Evolutionary conservation across 1,284 basidiomycete genomes (phyloP).

Genomic region (Fomitopsis palustris): DNA sequence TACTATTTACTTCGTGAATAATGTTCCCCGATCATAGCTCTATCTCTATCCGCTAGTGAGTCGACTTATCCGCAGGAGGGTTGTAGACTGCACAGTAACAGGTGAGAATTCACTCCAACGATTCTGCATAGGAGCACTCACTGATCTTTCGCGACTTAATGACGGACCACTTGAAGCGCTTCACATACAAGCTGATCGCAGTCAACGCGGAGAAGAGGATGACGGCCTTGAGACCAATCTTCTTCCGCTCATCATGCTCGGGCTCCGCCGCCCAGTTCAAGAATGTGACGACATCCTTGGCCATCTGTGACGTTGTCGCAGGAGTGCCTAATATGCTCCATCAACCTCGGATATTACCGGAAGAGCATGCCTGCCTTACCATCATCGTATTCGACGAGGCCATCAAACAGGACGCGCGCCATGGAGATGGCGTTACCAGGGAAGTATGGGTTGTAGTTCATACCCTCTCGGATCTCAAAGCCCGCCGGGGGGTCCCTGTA

Average conservation of each 20-base stretch:
- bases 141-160: slow-evolving; percentile 93
- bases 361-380: slow-evolving; percentile 40
- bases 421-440: slow-evolving; percentile 97
- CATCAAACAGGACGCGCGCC: slow-evolving; percentile 96
- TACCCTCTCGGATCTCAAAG: slow-evolving; percentile 92
- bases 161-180: slow-evolving; percentile 91
- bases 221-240: slow-evolving; percentile 90
- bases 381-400: slow-evolving; percentile 93
- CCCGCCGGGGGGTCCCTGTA: slow-evolving; percentile 97
- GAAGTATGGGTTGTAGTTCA: slow-evolving; percentile 99
- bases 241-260: slow-evolving; percentile 97
- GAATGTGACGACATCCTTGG: slow-evolving; percentile 98
- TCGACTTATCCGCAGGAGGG: slow-evolving; percentile 44
- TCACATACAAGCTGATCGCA: slow-evolving; percentile 83
- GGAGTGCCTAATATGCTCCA: slow-evolving; percentile 68
- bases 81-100: slow-evolving; percentile 42
- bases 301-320: slow-evolving; percentile 98
- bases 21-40: slow-evolving; percentile 1
- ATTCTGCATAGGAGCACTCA: slow-evolving; percentile 39
- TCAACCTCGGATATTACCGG: neutral
- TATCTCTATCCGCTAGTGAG: slow-evolving; percentile 19
- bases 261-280: slow-evolving; percentile 95
- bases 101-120: slow-evolving; percentile 9
- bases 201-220: slow-evolving; percentile 86
- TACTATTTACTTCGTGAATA: slow-evolving; percentile 5